Conservation (phyloP, 1,284 basidiomycete species). For the Lentinus polychrous region DNA sequence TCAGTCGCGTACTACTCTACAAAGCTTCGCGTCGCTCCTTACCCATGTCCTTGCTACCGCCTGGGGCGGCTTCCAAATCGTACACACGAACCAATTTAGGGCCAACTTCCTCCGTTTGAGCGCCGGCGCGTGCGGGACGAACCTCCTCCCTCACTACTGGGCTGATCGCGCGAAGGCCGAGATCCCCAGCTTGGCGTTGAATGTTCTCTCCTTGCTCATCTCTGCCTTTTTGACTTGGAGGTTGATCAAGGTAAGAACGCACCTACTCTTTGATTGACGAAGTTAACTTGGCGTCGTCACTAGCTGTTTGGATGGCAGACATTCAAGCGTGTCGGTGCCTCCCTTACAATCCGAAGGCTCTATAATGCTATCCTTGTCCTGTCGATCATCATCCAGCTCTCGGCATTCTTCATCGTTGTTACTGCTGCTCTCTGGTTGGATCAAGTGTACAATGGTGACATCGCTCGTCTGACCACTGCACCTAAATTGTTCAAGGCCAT, state of each 20-base stretch:
- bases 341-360: slow-evolving; percentile 60
- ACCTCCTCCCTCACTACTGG: slow-evolving; percentile 60
- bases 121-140: slow-evolving; percentile 53
- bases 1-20: background rate
- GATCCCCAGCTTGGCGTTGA: slow-evolving; percentile 58
- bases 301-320: slow-evolving; percentile 79
- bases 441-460: slow-evolving; percentile 60
- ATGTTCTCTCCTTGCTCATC: slow-evolving; percentile 50
- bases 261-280: slow-evolving; percentile 5
- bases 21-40: slow-evolving; percentile 53
- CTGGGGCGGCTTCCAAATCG: slow-evolving; percentile 65
- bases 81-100: slow-evolving; percentile 50
- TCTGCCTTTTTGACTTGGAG: slow-evolving; percentile 66
- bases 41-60: slow-evolving; percentile 66
- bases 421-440: slow-evolving; percentile 72
- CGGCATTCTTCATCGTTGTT: slow-evolving; percentile 67
- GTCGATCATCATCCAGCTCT: slow-evolving; percentile 68
- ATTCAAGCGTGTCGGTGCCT: slow-evolving; percentile 79
- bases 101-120: slow-evolving; percentile 48
- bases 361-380: slow-evolving; percentile 68
- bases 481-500: slow-evolving; percentile 46
- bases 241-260: slow-evolving; percentile 54
- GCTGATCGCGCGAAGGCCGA: slow-evolving; percentile 46
- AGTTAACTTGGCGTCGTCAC: background rate
- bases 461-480: slow-evolving; percentile 43